Evolutionary conservation across 225 moss, liverwort and hornwort genomes (phyloP).

Genomic region (Straminergon stramineum): DNA sequence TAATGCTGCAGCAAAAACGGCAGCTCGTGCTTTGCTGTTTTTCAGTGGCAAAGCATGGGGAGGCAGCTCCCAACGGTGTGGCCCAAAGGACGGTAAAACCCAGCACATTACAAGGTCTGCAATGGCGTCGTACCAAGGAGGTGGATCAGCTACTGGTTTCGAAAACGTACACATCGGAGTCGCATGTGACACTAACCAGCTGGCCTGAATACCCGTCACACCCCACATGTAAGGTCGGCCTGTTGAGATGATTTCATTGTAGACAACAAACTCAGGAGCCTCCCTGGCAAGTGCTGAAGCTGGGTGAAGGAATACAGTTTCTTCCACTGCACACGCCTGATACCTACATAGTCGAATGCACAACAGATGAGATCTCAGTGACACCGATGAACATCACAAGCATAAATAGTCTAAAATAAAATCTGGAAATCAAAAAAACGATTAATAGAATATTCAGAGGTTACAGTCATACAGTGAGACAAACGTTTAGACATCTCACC

Average conservation of each 20-base stretch:
- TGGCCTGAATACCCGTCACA: constrained; percentile 57
- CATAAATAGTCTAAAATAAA: background rate
- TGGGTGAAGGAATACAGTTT: constrained; percentile 79
- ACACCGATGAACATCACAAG: background rate
- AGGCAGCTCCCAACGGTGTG: constrained; percentile 83
- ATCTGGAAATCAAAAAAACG: background rate
- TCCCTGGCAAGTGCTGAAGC: constrained; percentile 64
- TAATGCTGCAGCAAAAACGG: constrained; percentile 71
- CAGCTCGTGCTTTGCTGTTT: constrained; percentile 52
- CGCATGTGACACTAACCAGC: constrained; percentile 72
- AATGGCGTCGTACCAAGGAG: constrained; percentile 76
- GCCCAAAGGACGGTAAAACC: constrained; percentile 77
- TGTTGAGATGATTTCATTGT: constrained; percentile 81
- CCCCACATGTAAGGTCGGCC: constrained; percentile 87
- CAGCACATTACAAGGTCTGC: constrained; percentile 72
- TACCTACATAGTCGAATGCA: constrained; percentile 30
- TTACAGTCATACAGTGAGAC: background rate
- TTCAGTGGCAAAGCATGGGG: constrained; percentile 45
- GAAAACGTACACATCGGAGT: constrained; percentile 74
- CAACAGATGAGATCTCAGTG: background rate
- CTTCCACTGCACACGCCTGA: constrained; percentile 71
- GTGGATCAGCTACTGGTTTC: constrained; percentile 74
- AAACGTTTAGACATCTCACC: constrained; percentile 4
- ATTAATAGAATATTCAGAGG: background rate
- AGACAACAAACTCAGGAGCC: constrained; percentile 82